A percentile compares a stretch with the other conserved stretches of the same genome.
phyloP scores from a whole-genome alignment of 2,329 filamentous ascomycete species.

The Diaporthe helianthi region DNA sequence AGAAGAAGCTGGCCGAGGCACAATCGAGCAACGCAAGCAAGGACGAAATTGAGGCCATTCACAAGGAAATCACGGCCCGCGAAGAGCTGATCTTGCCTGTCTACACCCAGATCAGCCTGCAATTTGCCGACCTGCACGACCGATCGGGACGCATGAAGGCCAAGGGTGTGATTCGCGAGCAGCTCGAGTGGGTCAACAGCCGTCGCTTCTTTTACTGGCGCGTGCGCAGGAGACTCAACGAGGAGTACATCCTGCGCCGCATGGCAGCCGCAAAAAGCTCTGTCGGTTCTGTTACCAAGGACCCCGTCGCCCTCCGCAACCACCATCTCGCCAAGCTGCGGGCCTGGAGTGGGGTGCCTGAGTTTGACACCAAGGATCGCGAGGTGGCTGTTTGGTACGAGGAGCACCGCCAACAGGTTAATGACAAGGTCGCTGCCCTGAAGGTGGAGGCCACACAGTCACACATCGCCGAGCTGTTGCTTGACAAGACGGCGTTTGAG shows the following conservation, averaged over 20 bases:
- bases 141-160: constrained; percentile 97
- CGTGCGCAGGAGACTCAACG: constrained; percentile 92
- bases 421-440: constrained; percentile 83
- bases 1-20: constrained; percentile 70
- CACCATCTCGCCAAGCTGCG: constrained; percentile 77
- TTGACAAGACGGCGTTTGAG: constrained; percentile 71
- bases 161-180: constrained; percentile 89
- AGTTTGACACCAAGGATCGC: constrained; percentile 81
- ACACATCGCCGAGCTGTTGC: constrained; percentile 41
- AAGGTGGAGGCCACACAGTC: constrained; percentile 67
- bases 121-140: constrained; percentile 97
- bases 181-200: constrained; percentile 85
- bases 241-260: constrained; percentile 95
- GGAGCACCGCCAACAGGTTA: constrained; percentile 84
- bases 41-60: constrained; percentile 80
- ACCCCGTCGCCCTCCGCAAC: constrained; percentile 61
- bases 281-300: constrained; percentile 48
- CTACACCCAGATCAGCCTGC: constrained; percentile 92
- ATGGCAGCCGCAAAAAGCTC: constrained; percentile 62
- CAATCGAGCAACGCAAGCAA: constrained; percentile 69
- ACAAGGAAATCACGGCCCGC: constrained; percentile 81
- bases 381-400: constrained; percentile 95
- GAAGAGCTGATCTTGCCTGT: constrained; percentile 91
- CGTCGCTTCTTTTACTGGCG: constrained; percentile 99
- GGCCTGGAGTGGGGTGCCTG: constrained; percentile 80